Conservation (phyloP, 163 green algal genomes). For the Scenedesmus sp. region DNA sequence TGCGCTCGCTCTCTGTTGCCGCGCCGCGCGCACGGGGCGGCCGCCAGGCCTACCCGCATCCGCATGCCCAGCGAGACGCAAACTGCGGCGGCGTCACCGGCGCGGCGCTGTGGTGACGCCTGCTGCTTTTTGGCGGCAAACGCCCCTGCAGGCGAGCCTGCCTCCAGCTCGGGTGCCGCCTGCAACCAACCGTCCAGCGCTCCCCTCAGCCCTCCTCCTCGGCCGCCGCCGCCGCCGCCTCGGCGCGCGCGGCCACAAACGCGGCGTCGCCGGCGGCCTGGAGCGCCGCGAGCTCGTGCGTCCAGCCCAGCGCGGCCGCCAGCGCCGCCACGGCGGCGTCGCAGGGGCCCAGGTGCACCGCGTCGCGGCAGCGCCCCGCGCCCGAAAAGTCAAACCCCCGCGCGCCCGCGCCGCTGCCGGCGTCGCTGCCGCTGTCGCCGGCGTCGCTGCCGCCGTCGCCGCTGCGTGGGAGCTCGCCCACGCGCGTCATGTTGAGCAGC, state of each 20-base stretch:
- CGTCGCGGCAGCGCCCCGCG: conserved; percentile 64
- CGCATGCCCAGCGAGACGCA: no score
- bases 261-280: not conserved
- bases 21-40: no score
- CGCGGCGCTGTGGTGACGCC: no score
- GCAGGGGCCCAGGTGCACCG: conserved; percentile 71
- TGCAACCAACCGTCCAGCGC: no score
- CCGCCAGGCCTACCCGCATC: no score
- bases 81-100: no score
- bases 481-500: conserved; percentile 82
- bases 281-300: conserved; percentile 54
- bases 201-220: no score
- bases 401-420: not conserved
- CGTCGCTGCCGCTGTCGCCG: conserved; percentile 63
- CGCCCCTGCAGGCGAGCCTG: no score
- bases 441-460: conserved; percentile 48
- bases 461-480: conserved; percentile 55
- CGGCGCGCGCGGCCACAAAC: conserved; percentile 13
- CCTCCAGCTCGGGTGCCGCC: no score
- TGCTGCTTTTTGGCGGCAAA: no score
- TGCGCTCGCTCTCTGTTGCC: no score
- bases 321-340: conserved; percentile 68
- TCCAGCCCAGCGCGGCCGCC: conserved; percentile 66
- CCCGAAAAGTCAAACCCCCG: conserved; percentile 70
- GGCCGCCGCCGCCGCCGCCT: no score